These are phyloP conservation scores for Cercospora janseana DNA, from an alignment of 2,329 filamentous ascomycete genomes.

Conservation along the genomic window DNA sequence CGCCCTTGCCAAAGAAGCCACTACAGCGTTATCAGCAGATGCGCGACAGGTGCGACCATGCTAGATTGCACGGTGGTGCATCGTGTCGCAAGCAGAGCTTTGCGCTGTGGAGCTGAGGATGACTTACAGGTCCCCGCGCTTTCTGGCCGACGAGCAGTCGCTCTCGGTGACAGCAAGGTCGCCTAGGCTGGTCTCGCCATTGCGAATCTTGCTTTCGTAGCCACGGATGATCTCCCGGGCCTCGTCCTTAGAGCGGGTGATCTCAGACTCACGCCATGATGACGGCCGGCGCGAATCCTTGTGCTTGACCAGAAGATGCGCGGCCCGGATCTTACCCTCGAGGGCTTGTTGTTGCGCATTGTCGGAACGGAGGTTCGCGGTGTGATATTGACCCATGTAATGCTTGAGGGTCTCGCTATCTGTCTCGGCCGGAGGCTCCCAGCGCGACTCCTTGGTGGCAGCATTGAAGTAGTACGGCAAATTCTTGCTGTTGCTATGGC, in stretches of 20 bases:
- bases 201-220: conserved; percentile 74
- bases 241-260: conserved; percentile 85
- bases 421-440: conserved; percentile 86
- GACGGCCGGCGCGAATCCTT: conserved; percentile 80
- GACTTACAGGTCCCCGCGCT: conserved; percentile 79
- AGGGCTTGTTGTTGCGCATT: conserved; percentile 27
- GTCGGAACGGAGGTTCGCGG: conserved; percentile 43
- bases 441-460: conserved; percentile 80
- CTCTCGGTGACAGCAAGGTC: conserved; percentile 86
- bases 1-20: conserved; percentile 87
- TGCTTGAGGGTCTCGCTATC: conserved; percentile 89
- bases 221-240: conserved; percentile 72
- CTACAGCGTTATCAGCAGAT: conserved; percentile 43
- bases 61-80: conserved; percentile 2
- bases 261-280: conserved; percentile 88
- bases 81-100: conserved; percentile 7
- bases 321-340: conserved; percentile 86
- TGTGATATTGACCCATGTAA: conserved; percentile 88
- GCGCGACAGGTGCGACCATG: conserved; percentile 9
- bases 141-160: conserved; percentile 92
- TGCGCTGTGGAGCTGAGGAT: not conserved
- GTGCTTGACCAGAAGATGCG: conserved; percentile 93
- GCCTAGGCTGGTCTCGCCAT: conserved; percentile 66
- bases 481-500: conserved; percentile 97
- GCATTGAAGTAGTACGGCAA: conserved; percentile 98